Conservation (phyloP, 1,284 basidiomycete species). For the Ganoderma lucidum region DNA sequence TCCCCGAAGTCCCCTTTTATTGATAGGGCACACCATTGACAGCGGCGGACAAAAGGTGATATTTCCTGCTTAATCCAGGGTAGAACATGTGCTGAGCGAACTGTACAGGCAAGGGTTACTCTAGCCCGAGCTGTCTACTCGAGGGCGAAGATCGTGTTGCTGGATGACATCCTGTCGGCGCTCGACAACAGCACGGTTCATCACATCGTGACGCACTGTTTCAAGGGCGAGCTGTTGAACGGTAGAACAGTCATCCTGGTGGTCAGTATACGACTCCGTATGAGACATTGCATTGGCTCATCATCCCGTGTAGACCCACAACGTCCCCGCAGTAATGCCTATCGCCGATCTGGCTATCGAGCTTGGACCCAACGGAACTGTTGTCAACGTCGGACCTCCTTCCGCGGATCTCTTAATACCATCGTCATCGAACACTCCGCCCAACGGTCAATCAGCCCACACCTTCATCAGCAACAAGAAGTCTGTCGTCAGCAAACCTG, state of each 20-base stretch:
- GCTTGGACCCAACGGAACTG: conserved; percentile 56
- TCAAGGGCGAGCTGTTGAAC: conserved; percentile 69
- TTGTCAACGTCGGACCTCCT: conserved; percentile 51
- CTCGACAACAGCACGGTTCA: conserved; percentile 71
- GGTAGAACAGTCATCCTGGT: conserved; percentile 77
- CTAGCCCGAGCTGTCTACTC: conserved; percentile 79
- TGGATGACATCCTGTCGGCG: conserved; percentile 61
- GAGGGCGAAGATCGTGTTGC: conserved; percentile 63
- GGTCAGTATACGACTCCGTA: conserved; percentile 47
- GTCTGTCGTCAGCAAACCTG: background rate
- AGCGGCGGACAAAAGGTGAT: conserved; percentile 77
- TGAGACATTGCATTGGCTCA: background rate
- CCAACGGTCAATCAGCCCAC: background rate
- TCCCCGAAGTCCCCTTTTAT: conserved; percentile 30
- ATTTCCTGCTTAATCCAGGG: background rate
- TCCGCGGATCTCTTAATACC: conserved; percentile 42
- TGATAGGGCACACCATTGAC: conserved; percentile 43
- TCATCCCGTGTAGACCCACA: conserved; percentile 27
- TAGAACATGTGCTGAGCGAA: background rate
- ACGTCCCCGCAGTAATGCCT: conserved; percentile 61
- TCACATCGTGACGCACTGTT: conserved; percentile 80
- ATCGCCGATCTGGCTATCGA: conserved; percentile 69
- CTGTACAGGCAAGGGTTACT: conserved; percentile 64
- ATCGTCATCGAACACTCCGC: background rate
- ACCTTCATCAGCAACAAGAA: background rate